Conservation (phyloP, 495 filamentous ascomycete genomes). For the Sphaerosporella brunnea region DNA sequence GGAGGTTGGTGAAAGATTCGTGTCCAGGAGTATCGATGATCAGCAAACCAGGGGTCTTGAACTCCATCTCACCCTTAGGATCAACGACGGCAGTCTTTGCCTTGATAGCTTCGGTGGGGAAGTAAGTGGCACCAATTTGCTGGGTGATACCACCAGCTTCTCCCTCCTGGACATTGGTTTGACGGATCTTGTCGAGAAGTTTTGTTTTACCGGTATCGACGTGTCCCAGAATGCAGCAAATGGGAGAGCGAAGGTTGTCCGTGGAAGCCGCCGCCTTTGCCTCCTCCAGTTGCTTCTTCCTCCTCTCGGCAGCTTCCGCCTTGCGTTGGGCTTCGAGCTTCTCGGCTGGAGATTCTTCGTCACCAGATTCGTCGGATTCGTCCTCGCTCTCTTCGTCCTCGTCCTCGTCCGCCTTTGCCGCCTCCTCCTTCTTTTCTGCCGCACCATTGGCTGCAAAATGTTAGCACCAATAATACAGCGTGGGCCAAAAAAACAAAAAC, state of each 20-base stretch:
- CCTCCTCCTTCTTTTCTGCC: slow-evolving; percentile 16
- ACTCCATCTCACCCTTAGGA: slow-evolving; percentile 72
- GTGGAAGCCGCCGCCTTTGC: slow-evolving; percentile 80
- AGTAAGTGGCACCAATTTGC: slow-evolving; percentile 99
- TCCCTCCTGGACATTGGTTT: slow-evolving; percentile 97
- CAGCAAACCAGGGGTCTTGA: slow-evolving; percentile 93
- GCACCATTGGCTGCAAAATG: slow-evolving; percentile 4
- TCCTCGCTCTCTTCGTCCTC: slow-evolving; percentile 90
- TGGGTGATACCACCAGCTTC: slow-evolving; percentile 99
- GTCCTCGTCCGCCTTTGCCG: slow-evolving; percentile 26
- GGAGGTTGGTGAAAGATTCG: slow-evolving; percentile 98
- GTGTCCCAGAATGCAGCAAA: slow-evolving; percentile 98
- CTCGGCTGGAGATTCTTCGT: slow-evolving; percentile 48
- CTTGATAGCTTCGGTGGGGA: slow-evolving; percentile 83
- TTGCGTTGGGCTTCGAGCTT: slow-evolving; percentile 56
- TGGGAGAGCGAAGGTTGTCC: slow-evolving; percentile 89
- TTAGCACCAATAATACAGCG: not conserved
- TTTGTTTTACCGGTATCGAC: slow-evolving; percentile 99
- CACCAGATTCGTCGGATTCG: slow-evolving; percentile 50
- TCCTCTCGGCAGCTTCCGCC: slow-evolving; percentile 74
- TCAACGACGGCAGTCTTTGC: slow-evolving; percentile 91
- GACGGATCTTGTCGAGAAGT: slow-evolving; percentile 92
- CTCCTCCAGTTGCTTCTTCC: slow-evolving; percentile 76
- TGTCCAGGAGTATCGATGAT: slow-evolving; percentile 98
- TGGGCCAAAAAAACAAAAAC: not conserved